Percentiles rank a stretch among this genome's conserved stretches.
phyloP scores from a whole-genome alignment of 2,329 filamentous ascomycete genomes.

The Monilinia vaccinii-corymbosi region DNA sequence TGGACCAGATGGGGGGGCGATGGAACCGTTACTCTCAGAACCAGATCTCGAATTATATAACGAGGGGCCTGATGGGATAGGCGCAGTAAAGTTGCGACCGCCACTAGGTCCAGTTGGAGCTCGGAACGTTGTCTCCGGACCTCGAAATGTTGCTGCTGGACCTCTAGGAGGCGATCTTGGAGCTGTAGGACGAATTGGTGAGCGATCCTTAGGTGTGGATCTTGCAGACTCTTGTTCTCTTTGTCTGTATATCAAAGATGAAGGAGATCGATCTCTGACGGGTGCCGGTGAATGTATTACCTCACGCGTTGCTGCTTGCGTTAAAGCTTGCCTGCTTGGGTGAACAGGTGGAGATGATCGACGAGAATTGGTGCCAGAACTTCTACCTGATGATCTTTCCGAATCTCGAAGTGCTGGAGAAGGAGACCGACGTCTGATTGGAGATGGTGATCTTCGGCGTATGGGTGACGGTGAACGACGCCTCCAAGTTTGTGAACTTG shows the following conservation, averaged over 20 bases:
- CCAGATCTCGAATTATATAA: constrained; percentile 16
- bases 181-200: constrained; percentile 21
- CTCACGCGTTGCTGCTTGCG: constrained; percentile 29
- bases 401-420: constrained; percentile 40
- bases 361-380: constrained; percentile 50
- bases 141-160: constrained; percentile 27
- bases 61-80: constrained; percentile 13
- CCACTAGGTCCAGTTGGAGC: constrained; percentile 28
- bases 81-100: constrained; percentile 24
- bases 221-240: constrained; percentile 23
- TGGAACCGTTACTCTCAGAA: constrained; percentile 15
- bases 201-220: constrained; percentile 27
- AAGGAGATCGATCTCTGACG: constrained; percentile 22
- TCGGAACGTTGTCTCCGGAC: constrained; percentile 26
- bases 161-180: constrained; percentile 29
- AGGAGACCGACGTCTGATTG: constrained; percentile 34
- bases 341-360: constrained; percentile 52
- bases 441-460: constrained; percentile 20
- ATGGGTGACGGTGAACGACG: constrained; percentile 46
- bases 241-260: constrained; percentile 22
- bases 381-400: constrained; percentile 41
- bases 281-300: constrained; percentile 23
- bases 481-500: constrained; percentile 40
- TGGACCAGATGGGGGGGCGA: constrained; percentile 28
- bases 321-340: constrained; percentile 40